Conservation (phyloP, 2,329 filamentous ascomycete species). For the Aureobasidium sp. region DNA sequence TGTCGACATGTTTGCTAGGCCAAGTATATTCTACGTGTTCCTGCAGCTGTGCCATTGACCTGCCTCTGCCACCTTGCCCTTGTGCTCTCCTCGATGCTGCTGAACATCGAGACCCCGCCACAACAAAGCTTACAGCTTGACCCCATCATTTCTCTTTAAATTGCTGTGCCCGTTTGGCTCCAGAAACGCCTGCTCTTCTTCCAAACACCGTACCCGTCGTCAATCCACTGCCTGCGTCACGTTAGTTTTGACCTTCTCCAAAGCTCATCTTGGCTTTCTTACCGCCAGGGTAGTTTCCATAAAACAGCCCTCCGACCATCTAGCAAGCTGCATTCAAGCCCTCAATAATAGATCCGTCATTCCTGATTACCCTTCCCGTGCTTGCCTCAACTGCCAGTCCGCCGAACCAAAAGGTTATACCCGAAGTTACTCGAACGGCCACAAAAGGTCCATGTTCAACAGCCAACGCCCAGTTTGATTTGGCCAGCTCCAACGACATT, state of each 20-base stretch:
- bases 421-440: constrained; percentile 58
- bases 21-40: neutral
- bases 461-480: constrained; percentile 61
- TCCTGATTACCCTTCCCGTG: constrained; percentile 47
- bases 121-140: constrained; percentile 8
- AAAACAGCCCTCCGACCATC: constrained; percentile 60
- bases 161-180: constrained; percentile 20
- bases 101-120: neutral
- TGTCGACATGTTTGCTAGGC: neutral
- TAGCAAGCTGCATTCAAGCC: constrained; percentile 57
- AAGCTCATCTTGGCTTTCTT: neutral
- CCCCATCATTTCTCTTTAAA: constrained; percentile 8
- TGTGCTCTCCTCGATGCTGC: neutral
- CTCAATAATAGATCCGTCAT: constrained; percentile 40
- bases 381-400: constrained; percentile 51
- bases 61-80: neutral
- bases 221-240: constrained; percentile 44
- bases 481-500: constrained; percentile 43
- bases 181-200: constrained; percentile 35
- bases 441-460: constrained; percentile 52
- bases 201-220: constrained; percentile 53
- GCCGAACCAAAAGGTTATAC: constrained; percentile 64
- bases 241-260: neutral
- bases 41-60: constrained; percentile 4
- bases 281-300: constrained; percentile 55